These are phyloP conservation scores for Eucalyptus grandis DNA, from an alignment of 345 rosid species.

Conservation along the genomic window DNA sequence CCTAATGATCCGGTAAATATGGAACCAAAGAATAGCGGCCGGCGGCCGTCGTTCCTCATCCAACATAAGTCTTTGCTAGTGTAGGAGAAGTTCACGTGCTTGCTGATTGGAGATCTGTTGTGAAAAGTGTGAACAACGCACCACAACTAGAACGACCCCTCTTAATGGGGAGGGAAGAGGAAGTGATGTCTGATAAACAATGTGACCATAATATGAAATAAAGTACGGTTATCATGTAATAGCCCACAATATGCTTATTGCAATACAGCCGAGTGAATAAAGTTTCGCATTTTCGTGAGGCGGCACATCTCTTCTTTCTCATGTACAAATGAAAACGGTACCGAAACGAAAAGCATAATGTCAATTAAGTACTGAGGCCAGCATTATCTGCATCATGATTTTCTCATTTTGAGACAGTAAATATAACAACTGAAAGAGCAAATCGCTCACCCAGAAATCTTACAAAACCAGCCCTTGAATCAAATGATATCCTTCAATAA, in stretches of 20 bases:
- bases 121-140: neutral
- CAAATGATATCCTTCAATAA: neutral
- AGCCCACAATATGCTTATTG: neutral
- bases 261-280: neutral
- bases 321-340: neutral
- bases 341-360: neutral
- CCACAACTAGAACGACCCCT: neutral
- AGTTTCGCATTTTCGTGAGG: neutral
- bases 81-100: neutral
- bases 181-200: neutral
- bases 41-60: neutral
- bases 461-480: neutral
- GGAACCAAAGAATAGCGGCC: neutral
- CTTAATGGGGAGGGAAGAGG: neutral
- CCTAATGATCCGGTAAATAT: neutral
- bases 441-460: neutral
- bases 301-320: neutral
- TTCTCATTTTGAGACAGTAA: neutral
- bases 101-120: neutral
- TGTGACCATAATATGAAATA: neutral
- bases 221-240: neutral
- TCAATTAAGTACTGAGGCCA: neutral
- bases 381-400: neutral
- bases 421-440: neutral
- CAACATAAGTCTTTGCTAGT: neutral